Conservation (phyloP, 345 rosid species). For the Eucalyptus polyanthemos region DNA sequence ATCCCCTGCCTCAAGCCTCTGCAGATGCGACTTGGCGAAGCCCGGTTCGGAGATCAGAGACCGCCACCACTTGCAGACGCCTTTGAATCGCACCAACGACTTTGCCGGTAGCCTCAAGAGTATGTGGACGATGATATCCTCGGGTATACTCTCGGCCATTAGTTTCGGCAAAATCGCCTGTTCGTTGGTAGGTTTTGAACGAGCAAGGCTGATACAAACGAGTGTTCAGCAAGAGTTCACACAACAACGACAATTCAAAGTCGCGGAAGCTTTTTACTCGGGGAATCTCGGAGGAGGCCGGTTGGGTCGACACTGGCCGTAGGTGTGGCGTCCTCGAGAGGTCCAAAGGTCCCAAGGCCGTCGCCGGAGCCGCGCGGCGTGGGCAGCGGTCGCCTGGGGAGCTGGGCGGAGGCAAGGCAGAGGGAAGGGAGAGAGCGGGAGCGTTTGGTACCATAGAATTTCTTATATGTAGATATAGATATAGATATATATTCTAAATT, state of each 20-base stretch:
- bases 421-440: too few species aligned
- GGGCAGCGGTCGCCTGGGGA: too few species aligned
- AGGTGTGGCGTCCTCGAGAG: background rate
- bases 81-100: background rate
- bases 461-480: too few species aligned
- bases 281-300: too few species aligned
- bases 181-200: fast-evolving
- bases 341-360: background rate
- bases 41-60: background rate
- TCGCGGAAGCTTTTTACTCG: too few species aligned
- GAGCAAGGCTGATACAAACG: too few species aligned
- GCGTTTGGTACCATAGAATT: too few species aligned
- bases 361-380: background rate
- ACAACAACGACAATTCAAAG: too few species aligned
- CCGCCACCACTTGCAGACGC: background rate
- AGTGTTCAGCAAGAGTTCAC: background rate
- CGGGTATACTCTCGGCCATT: background rate
- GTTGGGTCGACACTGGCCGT: background rate
- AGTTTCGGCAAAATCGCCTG: background rate
- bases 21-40: background rate
- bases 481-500: too few species aligned
- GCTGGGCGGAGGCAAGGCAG: too few species aligned
- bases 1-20: background rate
- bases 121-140: background rate
- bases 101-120: constrained; percentile 1